These are phyloP conservation scores for Candida parachauliodes DNA, from an alignment of 805 yeast species.

Conservation along the genomic window DNA sequence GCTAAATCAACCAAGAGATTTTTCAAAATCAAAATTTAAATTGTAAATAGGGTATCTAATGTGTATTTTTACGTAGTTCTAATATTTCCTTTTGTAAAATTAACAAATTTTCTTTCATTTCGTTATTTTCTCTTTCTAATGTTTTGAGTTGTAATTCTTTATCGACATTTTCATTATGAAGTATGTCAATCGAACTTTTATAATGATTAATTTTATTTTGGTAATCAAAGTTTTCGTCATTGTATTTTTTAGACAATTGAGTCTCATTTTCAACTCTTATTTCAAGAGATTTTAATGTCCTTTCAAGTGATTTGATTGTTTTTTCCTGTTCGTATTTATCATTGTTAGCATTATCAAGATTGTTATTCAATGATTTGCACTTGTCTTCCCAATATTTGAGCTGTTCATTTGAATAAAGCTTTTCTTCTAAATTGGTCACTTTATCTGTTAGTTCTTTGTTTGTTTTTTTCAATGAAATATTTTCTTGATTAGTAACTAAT, in stretches of 20 bases:
- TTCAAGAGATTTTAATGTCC: slow-evolving; percentile 52
- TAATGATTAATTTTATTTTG: slow-evolving; percentile 47
- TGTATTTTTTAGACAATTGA: slow-evolving; percentile 47
- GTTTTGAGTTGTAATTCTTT: slow-evolving; percentile 43
- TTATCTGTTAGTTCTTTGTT: slow-evolving; percentile 49
- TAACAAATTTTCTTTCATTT: slow-evolving; percentile 49
- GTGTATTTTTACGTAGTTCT: slow-evolving; percentile 43
- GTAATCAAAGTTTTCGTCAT: slow-evolving; percentile 55
- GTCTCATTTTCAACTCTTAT: slow-evolving; percentile 50
- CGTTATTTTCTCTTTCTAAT: slow-evolving; percentile 54
- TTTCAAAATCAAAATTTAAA: slow-evolving; percentile 5
- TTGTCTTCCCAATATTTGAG: slow-evolving; percentile 60
- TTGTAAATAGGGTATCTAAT: slow-evolving; percentile 6
- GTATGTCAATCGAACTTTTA: slow-evolving; percentile 36
- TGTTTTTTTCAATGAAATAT: slow-evolving; percentile 55
- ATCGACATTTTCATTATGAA: slow-evolving; percentile 38
- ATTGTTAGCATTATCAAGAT: slow-evolving; percentile 45
- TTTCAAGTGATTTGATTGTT: slow-evolving; percentile 45
- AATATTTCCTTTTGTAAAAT: slow-evolving; percentile 54
- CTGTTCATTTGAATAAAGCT: slow-evolving; percentile 48
- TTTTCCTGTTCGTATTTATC: slow-evolving; percentile 52
- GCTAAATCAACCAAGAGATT: slow-evolving; percentile 18
- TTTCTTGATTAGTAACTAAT: slow-evolving; percentile 61
- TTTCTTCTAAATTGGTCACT: slow-evolving; percentile 44
- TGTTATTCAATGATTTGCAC: slow-evolving; percentile 48